Evolutionary conservation across 768 basidiomycete species (phyloP), one percentile per base, ranked within the genome.

Genomic region (Holtermannia corniformis): DNA sequence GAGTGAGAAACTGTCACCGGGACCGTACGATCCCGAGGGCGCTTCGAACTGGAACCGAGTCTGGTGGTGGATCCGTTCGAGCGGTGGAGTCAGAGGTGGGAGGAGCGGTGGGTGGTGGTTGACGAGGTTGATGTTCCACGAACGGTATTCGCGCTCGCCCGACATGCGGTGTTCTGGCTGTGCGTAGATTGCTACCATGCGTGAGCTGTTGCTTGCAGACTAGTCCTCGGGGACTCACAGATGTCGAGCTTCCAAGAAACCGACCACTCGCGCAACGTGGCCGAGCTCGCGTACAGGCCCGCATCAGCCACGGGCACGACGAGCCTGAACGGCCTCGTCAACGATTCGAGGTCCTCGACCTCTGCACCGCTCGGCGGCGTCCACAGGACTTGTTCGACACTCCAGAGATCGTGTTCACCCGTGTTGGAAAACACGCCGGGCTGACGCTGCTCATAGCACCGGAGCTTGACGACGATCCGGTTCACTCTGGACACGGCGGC

Each of bases 71-170:
- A 37, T 37, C 32, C 7, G 7, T 16, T 37, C 32, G 10, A 37
- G 7, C 16, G 64, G 64, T 12, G 66, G 66, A 2, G 66, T 63
- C 12, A 58, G 60, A 0, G 63, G 66, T 40, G 64, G 52, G 14
- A 62, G 21, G 4, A 54, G 32, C 12, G 56, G 62, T 4, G 54
- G 20, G 20, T 52, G 45, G 44, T 68, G 57, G 40, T 57, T 58
- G 19, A 53, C 52, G 5, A 68, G 28, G 41, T 63, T 53, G 37
- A 68, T 50, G 10, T n/a, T n/a, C n/a, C n/a, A n/a, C n/a, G n/a
- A n/a, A n/a, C n/a, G n/a, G n/a, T n/a, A n/a, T n/a, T n/a, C n/a
- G n/a, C n/a, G n/a, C n/a, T n/a, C n/a, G n/a, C n/a, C n/a, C n/a
- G n/a, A n/a, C n/a, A n/a, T n/a, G n/a, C n/a, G n/a, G n/a, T n/a